These are phyloP conservation scores for Platanthera guangdongensis DNA, from an alignment of 106 monocot species.

Conservation along the genomic window DNA sequence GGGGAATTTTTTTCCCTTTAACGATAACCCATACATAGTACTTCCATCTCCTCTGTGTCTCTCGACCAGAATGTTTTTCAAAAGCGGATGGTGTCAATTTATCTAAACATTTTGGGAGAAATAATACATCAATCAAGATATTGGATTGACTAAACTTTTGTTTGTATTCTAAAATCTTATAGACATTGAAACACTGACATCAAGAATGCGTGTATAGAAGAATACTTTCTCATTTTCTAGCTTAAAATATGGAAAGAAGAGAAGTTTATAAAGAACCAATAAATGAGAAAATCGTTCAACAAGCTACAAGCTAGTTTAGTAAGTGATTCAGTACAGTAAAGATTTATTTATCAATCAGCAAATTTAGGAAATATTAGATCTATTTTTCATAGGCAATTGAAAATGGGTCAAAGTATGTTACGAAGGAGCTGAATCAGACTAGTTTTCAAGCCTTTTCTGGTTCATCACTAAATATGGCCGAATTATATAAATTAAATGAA, in stretches of 20 bases:
- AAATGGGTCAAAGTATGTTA: too few species aligned
- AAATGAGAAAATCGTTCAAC: not conserved
- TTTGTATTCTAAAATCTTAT: not conserved
- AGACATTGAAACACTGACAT: not conserved
- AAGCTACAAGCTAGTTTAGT: not conserved
- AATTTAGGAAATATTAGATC: too few species aligned
- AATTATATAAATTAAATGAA: too few species aligned
- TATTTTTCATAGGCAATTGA: too few species aligned
- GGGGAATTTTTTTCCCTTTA: slow-evolving; percentile 66
- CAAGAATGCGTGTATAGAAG: not conserved
- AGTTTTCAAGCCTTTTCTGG: too few species aligned
- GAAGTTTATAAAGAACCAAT: not conserved
- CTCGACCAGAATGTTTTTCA: slow-evolving; percentile 70
- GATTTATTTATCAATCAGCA: too few species aligned
- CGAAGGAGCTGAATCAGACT: too few species aligned
- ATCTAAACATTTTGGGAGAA: slow-evolving; percentile 31
- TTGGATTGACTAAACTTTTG: not conserved
- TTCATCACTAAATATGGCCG: too few species aligned
- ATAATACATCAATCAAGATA: not conserved
- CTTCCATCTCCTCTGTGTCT: slow-evolving; percentile 71
- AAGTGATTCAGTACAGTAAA: too few species aligned
- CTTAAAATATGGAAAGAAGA: not conserved
- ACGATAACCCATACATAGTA: slow-evolving; percentile 71
- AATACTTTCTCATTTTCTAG: not conserved
- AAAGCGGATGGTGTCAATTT: slow-evolving; percentile 75